phyloP scores from a whole-genome alignment of 805 yeast genomes.

The Saturnispora diversa region DNA sequence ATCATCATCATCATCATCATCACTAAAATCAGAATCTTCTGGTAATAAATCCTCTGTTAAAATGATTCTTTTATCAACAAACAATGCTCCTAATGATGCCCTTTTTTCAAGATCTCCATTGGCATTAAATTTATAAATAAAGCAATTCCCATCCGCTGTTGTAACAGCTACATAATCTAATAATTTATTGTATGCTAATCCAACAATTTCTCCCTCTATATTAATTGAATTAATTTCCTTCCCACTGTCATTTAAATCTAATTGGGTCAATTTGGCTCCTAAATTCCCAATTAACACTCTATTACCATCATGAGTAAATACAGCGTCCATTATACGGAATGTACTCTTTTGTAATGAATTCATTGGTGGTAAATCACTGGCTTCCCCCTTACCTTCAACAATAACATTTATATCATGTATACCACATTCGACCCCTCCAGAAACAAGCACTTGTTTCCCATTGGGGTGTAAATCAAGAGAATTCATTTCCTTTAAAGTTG shows the following conservation, averaged over 20 bases:
- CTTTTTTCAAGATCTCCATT: conserved; percentile 43
- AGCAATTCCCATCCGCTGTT: conserved; percentile 51
- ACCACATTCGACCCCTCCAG: conserved; percentile 37
- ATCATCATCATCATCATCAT: conserved; percentile 24
- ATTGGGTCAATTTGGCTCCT: conserved; percentile 45
- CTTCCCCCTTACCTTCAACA: conserved; percentile 2
- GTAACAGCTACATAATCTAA: conserved; percentile 53
- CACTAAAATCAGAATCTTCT: conserved; percentile 34
- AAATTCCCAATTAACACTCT: conserved; percentile 59
- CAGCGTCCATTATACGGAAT: conserved; percentile 38
- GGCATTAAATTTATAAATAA: conserved; percentile 47
- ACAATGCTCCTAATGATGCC: conserved; percentile 34
- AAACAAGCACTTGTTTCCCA: conserved; percentile 24
- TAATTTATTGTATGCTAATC: conserved; percentile 46
- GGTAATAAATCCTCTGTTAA: conserved; percentile 15
- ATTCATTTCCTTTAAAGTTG: conserved; percentile 40
- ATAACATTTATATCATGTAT: conserved; percentile 28
- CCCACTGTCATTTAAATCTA: conserved; percentile 34
- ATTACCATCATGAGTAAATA: conserved; percentile 54
- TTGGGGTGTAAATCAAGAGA: conserved; percentile 28
- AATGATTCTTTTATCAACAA: conserved; percentile 30
- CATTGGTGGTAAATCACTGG: conserved; percentile 6
- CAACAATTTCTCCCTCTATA: conserved; percentile 48
- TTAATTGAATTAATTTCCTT: conserved; percentile 27
- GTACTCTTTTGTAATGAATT: conserved; percentile 12